A percentile compares a stretch with the other conserved stretches of the same genome.
These are phyloP conservation scores for Kockiozyma suomiensis DNA, from an alignment of 805 yeast species.

Conservation along the genomic window DNA sequence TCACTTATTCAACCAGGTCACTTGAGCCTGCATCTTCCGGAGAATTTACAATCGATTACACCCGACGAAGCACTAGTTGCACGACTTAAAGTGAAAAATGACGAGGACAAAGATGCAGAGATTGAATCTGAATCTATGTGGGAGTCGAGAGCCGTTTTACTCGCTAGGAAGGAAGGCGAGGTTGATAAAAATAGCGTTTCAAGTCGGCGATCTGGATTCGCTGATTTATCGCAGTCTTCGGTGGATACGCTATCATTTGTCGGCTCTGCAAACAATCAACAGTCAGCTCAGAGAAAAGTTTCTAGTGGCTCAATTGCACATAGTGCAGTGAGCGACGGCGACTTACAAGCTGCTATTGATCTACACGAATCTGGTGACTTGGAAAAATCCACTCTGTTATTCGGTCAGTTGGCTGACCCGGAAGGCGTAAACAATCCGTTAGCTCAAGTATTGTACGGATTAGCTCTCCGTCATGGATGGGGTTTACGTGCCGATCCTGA, in stretches of 20 bases:
- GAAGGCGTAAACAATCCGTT: slow-evolving; percentile 35
- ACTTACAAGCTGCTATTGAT: slow-evolving; percentile 39
- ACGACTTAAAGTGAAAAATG: not conserved
- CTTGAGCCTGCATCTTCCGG: not conserved
- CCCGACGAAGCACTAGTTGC: not conserved
- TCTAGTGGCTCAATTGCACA: no score
- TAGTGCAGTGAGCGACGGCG: slow-evolving; percentile 14
- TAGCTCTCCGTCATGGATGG: slow-evolving; percentile 42
- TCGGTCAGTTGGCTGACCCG: slow-evolving; percentile 38
- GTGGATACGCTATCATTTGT: no score
- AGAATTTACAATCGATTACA: not conserved
- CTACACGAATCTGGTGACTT: slow-evolving; percentile 38
- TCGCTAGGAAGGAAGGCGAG: slow-evolving; percentile 15
- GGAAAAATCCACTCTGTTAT: slow-evolving; percentile 25
- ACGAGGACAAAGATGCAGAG: not conserved
- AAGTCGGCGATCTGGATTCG: not conserved
- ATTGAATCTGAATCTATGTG: slow-evolving; percentile 6
- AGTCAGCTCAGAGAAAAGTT: not conserved
- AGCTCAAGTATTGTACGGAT: slow-evolving; percentile 41
- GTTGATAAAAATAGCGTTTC: not conserved
- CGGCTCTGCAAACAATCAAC: not conserved
- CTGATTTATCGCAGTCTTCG: no score
- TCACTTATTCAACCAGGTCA: not conserved
- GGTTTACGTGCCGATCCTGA: slow-evolving; percentile 35
- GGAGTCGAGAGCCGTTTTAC: slow-evolving; percentile 17